A percentile compares a stretch with the other conserved stretches of the same genome.
phyloP scores from a whole-genome alignment of 768 basidiomycete species.

The Leccinum obscurum region DNA sequence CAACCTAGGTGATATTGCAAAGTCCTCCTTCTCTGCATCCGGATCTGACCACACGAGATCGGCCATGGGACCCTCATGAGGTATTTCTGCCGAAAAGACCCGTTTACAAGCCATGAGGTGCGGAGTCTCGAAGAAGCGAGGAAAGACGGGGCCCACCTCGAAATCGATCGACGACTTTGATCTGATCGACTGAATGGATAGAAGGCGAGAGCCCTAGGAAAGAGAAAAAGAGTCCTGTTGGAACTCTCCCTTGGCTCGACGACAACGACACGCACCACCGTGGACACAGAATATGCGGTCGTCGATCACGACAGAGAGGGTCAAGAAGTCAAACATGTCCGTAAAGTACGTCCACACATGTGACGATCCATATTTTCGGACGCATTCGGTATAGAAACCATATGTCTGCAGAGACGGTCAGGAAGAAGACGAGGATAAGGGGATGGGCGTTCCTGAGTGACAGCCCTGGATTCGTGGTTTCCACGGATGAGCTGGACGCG shows the following conservation, averaged over 20 bases:
- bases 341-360: conserved; percentile 99
- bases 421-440: conserved; percentile 2
- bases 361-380: conserved; percentile 93
- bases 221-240: conserved; percentile 5
- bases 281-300: conserved; percentile 99
- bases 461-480: conserved; percentile 96
- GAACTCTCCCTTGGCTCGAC: not conserved
- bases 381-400: conserved; percentile 98
- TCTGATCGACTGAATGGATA: conserved; percentile 98
- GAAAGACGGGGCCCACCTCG: conserved; percentile 57
- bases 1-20: conserved; percentile 96
- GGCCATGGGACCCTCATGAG: conserved; percentile 99
- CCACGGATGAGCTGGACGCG: conserved; percentile 95
- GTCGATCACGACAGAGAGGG: conserved; percentile 96
- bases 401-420: conserved; percentile 68
- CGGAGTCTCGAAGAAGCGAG: conserved; percentile 23
- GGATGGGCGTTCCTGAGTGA: conserved; percentile 80
- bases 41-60: conserved; percentile 99
- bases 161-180: conserved; percentile 98
- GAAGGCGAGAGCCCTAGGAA: conserved; percentile 87
- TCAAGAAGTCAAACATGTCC: conserved; percentile 99
- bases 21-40: conserved; percentile 98
- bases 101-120: conserved; percentile 23
- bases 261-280: conserved; percentile 62
- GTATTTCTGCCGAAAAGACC: conserved; percentile 69